These are phyloP conservation scores for Xylariaceae sp. DNA, from an alignment of 2,329 filamentous ascomycete species.

Conservation along the genomic window DNA sequence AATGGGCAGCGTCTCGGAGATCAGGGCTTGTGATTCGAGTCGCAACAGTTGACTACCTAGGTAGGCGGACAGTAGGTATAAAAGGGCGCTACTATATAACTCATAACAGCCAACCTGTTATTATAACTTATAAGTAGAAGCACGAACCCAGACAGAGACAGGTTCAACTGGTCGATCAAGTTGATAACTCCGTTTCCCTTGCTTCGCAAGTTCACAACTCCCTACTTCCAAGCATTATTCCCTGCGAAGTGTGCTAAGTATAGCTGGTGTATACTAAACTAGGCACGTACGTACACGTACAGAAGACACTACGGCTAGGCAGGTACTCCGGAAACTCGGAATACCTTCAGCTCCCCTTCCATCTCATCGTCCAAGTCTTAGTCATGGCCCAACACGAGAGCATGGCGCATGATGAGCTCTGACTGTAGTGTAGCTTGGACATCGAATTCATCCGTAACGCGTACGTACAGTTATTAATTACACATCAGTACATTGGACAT, in stretches of 20 bases:
- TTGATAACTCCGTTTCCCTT: too few relatives aligned
- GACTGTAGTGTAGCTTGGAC: not conserved
- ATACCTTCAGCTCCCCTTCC: not conserved
- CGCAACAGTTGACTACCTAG: not conserved
- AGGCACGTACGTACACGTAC: not conserved
- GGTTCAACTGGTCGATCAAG: too few relatives aligned
- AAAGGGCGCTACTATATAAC: not conserved
- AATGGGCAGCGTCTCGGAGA: conserved; percentile 26
- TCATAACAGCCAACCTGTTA: not conserved
- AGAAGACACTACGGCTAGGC: not conserved
- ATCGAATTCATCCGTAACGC: not conserved
- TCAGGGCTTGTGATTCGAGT: conserved; percentile 18
- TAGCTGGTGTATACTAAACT: too few relatives aligned
- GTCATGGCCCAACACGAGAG: not conserved
- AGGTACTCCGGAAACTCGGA: too few relatives aligned
- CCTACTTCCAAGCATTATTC: too few relatives aligned
- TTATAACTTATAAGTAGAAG: not conserved
- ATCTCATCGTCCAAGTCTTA: not conserved
- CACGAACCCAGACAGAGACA: too few relatives aligned
- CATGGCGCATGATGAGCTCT: not conserved
- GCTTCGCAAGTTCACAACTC: too few relatives aligned
- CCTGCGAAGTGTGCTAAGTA: too few relatives aligned
- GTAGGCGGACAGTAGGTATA: not conserved
- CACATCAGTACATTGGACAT: not conserved
- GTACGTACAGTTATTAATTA: not conserved